Base-by-base conservation (phyloP, 495 filamentous ascomycete species). In the Aspergillus asperescens region DNA sequence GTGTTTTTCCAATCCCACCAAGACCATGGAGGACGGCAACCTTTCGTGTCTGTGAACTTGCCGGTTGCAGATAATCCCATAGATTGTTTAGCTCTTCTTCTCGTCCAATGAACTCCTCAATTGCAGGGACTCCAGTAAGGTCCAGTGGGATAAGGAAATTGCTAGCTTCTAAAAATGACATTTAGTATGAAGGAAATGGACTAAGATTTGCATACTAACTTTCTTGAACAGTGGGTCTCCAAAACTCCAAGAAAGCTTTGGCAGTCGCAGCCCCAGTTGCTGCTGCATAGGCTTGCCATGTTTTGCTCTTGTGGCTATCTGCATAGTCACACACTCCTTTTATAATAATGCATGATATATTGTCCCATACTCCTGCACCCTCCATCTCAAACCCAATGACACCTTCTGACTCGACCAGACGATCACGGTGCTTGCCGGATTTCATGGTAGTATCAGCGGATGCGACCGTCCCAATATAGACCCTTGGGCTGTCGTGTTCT, bases 301-400 rank as follows among this genome's bases (percentile, higher is more conserved):
- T 29, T 13, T 65, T 55, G 50, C 73, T 68, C 56, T 74, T 75
- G 45, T 74, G 72, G 7, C 63, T 63, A 50, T 76, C 71, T 4
- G 66, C 55, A 52, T 74, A 76, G 54, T 76, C 71, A 52, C 62
- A 68, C n/a, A 72, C 65, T n/a, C n/a, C n/a, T n/a, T n/a, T n/a
- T n/a, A n/a, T n/a, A n/a, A n/a, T n/a, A n/a, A n/a, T n/a, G n/a
- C 67, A 73, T 48, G 51, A 63, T 40, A 71, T 66, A 22, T 64
- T 46, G 50, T 71, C 52, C 64, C 66, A 72, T 13, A 76, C 31
- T 1, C 74, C 73, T 18, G 73, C 73, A 8, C 70, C 73, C 58
- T 75, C 73, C 65, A 75, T 76, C 34, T 77, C 73, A 40, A 72
- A 62, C 37, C 66, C 71, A 25, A 56, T 52, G 1, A 60, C 48